These are phyloP conservation scores for Jatropha curcas DNA, from an alignment of 345 rosid species.

Conservation along the genomic window DNA sequence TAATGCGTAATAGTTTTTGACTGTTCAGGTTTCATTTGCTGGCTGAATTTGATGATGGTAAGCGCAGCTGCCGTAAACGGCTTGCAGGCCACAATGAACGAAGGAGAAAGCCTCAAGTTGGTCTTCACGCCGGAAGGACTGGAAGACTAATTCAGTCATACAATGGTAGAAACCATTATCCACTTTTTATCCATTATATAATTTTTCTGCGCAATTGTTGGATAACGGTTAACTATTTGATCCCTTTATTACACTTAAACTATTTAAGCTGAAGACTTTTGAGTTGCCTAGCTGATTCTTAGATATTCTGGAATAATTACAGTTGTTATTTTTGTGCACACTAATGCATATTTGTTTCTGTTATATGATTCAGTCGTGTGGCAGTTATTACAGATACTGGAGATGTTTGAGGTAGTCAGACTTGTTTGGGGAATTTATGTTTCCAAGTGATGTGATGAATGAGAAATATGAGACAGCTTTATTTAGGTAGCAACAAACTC, in stretches of 20 bases:
- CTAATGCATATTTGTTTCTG: not conserved
- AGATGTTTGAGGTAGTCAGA: not conserved
- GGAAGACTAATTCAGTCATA: conserved; percentile 47
- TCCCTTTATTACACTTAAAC: not conserved
- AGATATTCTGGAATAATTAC: not conserved
- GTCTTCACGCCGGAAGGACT: conserved; percentile 35
- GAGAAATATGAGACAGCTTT: not conserved
- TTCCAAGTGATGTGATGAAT: not conserved
- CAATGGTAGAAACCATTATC: conserved; percentile 39
- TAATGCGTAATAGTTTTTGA: conserved; percentile 7
- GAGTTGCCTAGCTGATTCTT: not conserved
- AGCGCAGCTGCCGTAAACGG: conserved; percentile 52
- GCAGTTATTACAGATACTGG: not conserved
- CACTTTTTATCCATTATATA: not conserved
- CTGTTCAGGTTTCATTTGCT: conserved; percentile 44
- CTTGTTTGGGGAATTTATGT: not conserved
- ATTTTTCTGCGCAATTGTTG: not conserved
- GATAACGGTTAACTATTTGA: not conserved
- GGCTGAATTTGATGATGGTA: conserved; percentile 46
- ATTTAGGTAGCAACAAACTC: not conserved
- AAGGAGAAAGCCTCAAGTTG: conserved; percentile 41
- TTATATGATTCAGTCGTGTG: not conserved
- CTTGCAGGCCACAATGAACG: conserved; percentile 49
- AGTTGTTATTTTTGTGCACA: not conserved
- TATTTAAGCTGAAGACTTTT: not conserved